Conservation (phyloP, 2,329 filamentous ascomycete genomes). For the Cladophialophora psammophila region DNA sequence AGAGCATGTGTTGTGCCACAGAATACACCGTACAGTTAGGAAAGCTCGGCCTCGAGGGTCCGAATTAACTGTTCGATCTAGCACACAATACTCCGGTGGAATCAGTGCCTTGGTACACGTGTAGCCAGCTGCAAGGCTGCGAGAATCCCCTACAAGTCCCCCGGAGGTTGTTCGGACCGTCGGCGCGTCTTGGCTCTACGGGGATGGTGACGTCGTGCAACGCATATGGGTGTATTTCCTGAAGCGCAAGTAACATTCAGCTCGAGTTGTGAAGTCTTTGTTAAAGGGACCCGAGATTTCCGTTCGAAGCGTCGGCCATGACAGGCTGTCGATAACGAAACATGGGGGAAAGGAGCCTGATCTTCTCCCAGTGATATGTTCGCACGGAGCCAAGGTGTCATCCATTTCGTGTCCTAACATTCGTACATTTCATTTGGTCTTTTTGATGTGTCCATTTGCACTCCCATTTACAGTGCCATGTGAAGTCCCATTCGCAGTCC, state of each 20-base stretch:
- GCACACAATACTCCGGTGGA: not conserved
- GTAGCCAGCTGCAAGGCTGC: not conserved
- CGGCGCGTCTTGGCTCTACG: not conserved
- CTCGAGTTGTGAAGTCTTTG: not conserved
- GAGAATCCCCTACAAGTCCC: not conserved
- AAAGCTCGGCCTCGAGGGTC: no score
- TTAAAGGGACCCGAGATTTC: not conserved
- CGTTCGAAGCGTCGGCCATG: not conserved
- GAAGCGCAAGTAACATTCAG: not conserved
- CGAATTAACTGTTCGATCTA: not conserved
- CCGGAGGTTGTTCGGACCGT: not conserved
- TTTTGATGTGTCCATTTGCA: constrained; percentile 15
- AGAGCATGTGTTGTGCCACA: no score
- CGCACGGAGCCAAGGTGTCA: not conserved
- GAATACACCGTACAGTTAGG: no score
- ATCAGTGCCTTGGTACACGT: no score
- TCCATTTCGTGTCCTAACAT: not conserved
- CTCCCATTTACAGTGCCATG: not conserved
- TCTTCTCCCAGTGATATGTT: not conserved
- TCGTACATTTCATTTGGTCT: constrained; percentile 9
- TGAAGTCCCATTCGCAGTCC: not conserved
- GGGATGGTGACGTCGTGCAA: not conserved
- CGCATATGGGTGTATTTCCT: not conserved
- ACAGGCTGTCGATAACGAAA: not conserved
- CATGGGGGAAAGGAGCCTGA: not conserved